These are phyloP conservation scores for Zymoseptoria crescenta DNA, from an alignment of 2,329 filamentous ascomycete species.

Conservation along the genomic window DNA sequence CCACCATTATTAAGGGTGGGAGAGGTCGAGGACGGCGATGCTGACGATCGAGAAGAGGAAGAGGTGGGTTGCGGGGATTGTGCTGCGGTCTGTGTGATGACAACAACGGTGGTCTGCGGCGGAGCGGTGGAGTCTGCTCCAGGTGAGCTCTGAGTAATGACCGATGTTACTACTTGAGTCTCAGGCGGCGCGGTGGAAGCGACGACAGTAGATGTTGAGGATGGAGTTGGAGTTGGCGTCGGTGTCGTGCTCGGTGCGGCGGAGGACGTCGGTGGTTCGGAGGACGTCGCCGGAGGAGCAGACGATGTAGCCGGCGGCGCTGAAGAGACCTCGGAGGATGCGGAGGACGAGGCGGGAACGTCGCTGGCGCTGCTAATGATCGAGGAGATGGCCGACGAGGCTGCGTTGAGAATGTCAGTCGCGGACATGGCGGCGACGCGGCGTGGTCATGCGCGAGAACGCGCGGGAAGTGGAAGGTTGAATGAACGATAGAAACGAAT, in stretches of 20 bases:
- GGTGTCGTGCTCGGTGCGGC: background rate
- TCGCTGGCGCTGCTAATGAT: conserved; percentile 2
- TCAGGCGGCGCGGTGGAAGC: conserved; percentile 13
- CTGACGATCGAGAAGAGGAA: conserved; percentile 6
- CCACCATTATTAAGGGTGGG: conserved; percentile 8
- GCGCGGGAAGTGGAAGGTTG: background rate
- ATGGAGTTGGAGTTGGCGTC: background rate
- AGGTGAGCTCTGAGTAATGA: conserved; percentile 8
- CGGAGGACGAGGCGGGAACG: conserved; percentile 9
- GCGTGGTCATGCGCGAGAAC: background rate
- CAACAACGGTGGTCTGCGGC: conserved; percentile 5
- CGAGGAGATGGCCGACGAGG: conserved; percentile 10
- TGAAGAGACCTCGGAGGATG: conserved; percentile 1
- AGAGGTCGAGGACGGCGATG: background rate
- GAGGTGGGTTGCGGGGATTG: conserved; percentile 2
- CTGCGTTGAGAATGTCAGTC: background rate
- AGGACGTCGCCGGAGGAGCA: background rate
- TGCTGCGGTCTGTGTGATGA: conserved; percentile 11
- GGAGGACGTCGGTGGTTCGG: conserved; percentile 2
- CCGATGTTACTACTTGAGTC: conserved; percentile 15
- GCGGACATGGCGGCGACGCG: background rate
- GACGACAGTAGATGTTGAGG: conserved; percentile 9
- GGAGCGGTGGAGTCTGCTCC: conserved; percentile 6
- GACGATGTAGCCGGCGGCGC: conserved; percentile 2
- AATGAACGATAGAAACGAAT: background rate